Conservation (phyloP, 345 rosid genomes). For the rapeseed (Brassica napus) region DNA sequence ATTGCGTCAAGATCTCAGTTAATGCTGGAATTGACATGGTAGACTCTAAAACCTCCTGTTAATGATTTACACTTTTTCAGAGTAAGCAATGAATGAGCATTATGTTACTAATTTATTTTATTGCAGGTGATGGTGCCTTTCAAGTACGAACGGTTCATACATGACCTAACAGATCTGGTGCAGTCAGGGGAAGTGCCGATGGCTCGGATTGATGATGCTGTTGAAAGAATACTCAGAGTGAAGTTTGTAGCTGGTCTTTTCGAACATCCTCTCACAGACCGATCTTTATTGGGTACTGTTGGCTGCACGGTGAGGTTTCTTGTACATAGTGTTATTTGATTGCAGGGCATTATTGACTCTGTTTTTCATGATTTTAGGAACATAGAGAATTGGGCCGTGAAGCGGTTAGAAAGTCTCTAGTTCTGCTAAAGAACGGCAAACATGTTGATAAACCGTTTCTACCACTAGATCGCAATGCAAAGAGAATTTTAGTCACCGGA, state of each 20-base stretch:
- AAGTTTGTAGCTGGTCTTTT: conserved; percentile 84
- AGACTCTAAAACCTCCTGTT: not conserved
- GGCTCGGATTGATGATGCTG: conserved; percentile 75
- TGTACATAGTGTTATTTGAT: conserved; percentile 44
- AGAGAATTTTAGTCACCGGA: conserved; percentile 66
- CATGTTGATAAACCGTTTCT: conserved; percentile 42
- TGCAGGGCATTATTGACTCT: not conserved
- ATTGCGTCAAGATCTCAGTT: conserved; percentile 55
- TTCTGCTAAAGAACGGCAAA: conserved; percentile 76
- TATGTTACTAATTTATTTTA: not conserved
- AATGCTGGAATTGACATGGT: conserved; percentile 97
- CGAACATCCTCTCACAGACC: conserved; percentile 69
- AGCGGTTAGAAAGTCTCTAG: conserved; percentile 82
- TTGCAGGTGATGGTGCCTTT: conserved; percentile 80
- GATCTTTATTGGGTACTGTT: conserved; percentile 63
- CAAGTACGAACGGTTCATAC: conserved; percentile 50
- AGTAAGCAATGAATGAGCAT: not conserved
- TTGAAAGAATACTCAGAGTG: conserved; percentile 82
- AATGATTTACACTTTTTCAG: not conserved
- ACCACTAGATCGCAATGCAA: conserved; percentile 57
- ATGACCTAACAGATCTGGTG: conserved; percentile 53
- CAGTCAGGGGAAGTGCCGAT: conserved; percentile 71
- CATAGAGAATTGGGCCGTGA: conserved; percentile 73
- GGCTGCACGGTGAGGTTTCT: conserved; percentile 69
- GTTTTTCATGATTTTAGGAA: conserved; percentile 34